These are phyloP conservation scores for Ilyonectria mors-panacis DNA, from an alignment of 2,329 filamentous ascomycete genomes.

Conservation along the genomic window DNA sequence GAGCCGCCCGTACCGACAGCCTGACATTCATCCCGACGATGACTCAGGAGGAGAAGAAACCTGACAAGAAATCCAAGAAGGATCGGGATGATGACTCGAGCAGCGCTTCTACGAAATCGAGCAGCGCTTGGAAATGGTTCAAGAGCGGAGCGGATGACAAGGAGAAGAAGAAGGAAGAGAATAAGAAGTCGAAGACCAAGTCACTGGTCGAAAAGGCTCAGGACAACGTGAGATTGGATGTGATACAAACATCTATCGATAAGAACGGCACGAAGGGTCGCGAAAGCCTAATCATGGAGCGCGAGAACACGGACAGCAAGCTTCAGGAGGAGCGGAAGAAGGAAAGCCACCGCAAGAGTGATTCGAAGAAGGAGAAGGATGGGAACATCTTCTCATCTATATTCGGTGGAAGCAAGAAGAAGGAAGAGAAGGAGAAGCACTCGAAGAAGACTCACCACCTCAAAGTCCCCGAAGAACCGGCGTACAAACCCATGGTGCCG, in stretches of 20 bases:
- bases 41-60: conserved; percentile 77
- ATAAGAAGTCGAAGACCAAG: conserved; percentile 78
- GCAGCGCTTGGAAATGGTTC: conserved; percentile 79
- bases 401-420: conserved; percentile 92
- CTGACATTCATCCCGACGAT: conserved; percentile 86
- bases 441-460: conserved; percentile 83
- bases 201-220: conserved; percentile 71
- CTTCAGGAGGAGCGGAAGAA: conserved; percentile 88
- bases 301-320: conserved; percentile 79
- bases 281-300: conserved; percentile 88
- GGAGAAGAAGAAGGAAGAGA: conserved; percentile 72
- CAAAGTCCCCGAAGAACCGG: conserved; percentile 84
- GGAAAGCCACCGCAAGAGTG: conserved; percentile 81
- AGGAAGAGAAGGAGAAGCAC: conserved; percentile 80
- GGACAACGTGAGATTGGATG: conserved; percentile 87
- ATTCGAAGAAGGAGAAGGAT: conserved; percentile 92
- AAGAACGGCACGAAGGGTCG: conserved; percentile 74
- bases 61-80: conserved; percentile 82
- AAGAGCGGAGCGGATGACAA: conserved; percentile 82
- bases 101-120: conserved; percentile 75
- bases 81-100: conserved; percentile 76
- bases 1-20: conserved; percentile 78
- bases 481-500: conserved; percentile 79
- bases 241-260: conserved; percentile 91
- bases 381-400: conserved; percentile 94